Evolutionary conservation across 495 filamentous ascomycete species (phyloP), one percentile per base, ranked within the genome.

Genomic region (Talaromyces proteolyticus): DNA sequence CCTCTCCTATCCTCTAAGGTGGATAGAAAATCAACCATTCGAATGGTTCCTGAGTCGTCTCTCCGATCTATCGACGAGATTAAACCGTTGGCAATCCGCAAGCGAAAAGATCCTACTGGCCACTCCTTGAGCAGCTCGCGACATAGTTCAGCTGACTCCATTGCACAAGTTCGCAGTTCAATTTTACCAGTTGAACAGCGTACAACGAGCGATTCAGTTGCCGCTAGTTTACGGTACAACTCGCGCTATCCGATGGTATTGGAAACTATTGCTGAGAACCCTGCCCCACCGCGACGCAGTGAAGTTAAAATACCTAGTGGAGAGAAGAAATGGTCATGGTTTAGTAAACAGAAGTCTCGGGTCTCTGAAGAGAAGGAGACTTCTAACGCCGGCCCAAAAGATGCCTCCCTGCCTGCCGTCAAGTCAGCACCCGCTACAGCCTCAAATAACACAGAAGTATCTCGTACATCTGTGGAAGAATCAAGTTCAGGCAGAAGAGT

Each of bases 311-410:
- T 50, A 18, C 56, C 66, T 1, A 63, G 58, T 45, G 63, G 65
- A 29, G 72, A 76, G 36, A 85, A 84, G 63, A 85, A 79, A 36
- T 74, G 79, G 54, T 78, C 76, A 2, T 89, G 84, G 85, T 85
- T 88, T 26, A 37, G 26, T 59, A 83, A 74, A 44, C 76, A 80
- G 2, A 64, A 70, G 22, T 75, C 75, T 4, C 78, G 79, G 26
- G 60, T 65, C 1, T 61, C 23, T 10, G 47, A 49, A 4, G 29
- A 34, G n/a, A 47, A 47, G 29, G 29, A 34, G 29, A 34, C 29
- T 34, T 14, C 29, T 34, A 34, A 34, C 29, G 8, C 29, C 14
- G 2, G 8, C 20, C 4, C 7, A 4, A 19, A 23, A 34, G 47
- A 49, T 19, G 19, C n/a, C 3, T 24, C 22, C 25, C 38, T 41